Conservation (phyloP, 2,329 filamentous ascomycete species). For the Penicillium brevicompactum region DNA sequence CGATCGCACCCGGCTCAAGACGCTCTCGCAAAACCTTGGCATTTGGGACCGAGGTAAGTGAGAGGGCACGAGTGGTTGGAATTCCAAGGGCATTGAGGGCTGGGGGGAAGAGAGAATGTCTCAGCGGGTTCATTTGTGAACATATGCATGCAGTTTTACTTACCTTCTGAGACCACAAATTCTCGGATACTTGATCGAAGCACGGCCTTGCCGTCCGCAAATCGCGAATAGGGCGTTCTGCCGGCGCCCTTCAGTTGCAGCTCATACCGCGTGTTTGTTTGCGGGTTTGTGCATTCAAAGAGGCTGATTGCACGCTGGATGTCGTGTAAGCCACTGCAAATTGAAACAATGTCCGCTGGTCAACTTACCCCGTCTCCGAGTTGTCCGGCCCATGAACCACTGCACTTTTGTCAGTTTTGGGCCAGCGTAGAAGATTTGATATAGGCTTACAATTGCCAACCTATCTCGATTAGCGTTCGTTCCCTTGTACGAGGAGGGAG, state of each 20-base stretch:
- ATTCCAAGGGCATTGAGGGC: slow-evolving; percentile 79
- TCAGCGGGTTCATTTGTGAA: background rate
- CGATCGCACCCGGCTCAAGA: slow-evolving; percentile 87
- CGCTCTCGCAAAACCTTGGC: slow-evolving; percentile 75
- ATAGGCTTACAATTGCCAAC: slow-evolving; percentile 52
- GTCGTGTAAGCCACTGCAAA: slow-evolving; percentile 12
- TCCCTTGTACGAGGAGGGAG: slow-evolving; percentile 46
- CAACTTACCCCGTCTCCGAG: slow-evolving; percentile 74
- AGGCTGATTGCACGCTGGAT: slow-evolving; percentile 76
- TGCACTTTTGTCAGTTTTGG: slow-evolving; percentile 44
- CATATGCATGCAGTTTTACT: background rate
- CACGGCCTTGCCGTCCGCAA: slow-evolving; percentile 94
- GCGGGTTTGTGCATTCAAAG: slow-evolving; percentile 81
- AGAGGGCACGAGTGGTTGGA: slow-evolving; percentile 82
- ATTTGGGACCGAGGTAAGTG: slow-evolving; percentile 75
- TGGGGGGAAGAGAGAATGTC: slow-evolving; percentile 15
- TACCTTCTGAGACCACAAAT: slow-evolving; percentile 85
- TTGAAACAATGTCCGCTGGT: background rate
- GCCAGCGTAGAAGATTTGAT: background rate
- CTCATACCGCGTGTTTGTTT: slow-evolving; percentile 75
- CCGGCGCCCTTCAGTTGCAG: slow-evolving; percentile 94
- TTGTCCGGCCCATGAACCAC: slow-evolving; percentile 90
- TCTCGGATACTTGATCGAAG: slow-evolving; percentile 90
- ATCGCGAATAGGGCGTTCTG: slow-evolving; percentile 89
- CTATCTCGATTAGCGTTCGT: slow-evolving; percentile 25